Base-by-base conservation (phyloP, 2,329 filamentous ascomycete genomes). In the Lachnellula hyalina region DNA sequence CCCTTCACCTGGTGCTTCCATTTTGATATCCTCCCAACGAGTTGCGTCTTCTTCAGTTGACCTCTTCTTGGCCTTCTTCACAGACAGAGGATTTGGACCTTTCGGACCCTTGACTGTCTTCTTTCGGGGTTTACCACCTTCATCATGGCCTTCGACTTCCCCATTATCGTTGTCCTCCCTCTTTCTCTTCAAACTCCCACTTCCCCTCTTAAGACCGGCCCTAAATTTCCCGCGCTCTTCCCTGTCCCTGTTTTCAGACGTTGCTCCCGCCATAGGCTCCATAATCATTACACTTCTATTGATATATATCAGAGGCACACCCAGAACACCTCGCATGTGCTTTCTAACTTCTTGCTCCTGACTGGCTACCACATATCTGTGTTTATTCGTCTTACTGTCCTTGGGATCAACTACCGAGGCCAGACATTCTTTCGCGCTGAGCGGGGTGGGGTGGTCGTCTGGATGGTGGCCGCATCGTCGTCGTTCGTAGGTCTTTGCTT, bases 381-480 rank as follows among this genome's bases (percentile, higher is more conserved):
- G 83, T 73, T 90, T 90, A 70, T 94, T 94, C 55, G 80, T 80
- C 40, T 81, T 79, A 57, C 76, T 83, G 49, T 74, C 76, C 69
- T 94, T 94, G 12, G 89, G 83, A 66, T 92, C 92, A 52, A 97
- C 84, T 7, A 96, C 88, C 50, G 80, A 82, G 55, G 75, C 74
- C 45, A 95, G 72, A 68, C 90, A 95, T 60, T 90, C 87, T 53
- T 82, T 68, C 36, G 86, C 81, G 52, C 79, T 79, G 53, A 92
- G 77, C 4, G 89, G 88, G 58, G 89, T 78, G 2, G 87, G 84
- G 62, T 88, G 83, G 56, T 89, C 79, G 62, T 84, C 79, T 19
- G 84, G 84, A 60, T 89, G 85, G 69, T 95, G 90, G 42, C 87
- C 87, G 69, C 90, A 95, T 55, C 89, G 78, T 51, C 90, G 77